Conservation (phyloP, 257 asterid genomes). For the Galeopsis tetrahit region DNA sequence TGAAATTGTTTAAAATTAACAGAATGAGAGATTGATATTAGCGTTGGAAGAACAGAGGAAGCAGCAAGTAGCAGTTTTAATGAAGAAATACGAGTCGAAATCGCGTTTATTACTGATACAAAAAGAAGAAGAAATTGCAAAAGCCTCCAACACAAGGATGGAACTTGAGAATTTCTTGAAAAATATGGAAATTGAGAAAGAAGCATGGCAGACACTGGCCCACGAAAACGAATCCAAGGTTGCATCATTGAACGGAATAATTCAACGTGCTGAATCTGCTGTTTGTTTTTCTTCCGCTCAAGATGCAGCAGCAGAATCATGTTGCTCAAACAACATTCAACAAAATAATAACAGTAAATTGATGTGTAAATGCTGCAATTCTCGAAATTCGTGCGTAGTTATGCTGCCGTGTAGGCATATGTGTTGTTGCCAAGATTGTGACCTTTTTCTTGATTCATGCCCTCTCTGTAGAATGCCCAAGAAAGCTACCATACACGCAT, state of each 20-base stretch:
- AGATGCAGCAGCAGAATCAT: constrained; percentile 67
- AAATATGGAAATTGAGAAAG: constrained; percentile 57
- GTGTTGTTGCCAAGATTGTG: constrained; percentile 64
- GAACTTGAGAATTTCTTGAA: constrained; percentile 55
- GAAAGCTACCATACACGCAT: constrained; percentile 59
- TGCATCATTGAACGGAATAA: constrained; percentile 49
- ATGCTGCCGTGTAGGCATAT: constrained; percentile 82
- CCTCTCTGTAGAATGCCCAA: constrained; percentile 68
- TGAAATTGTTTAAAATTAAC: too few species aligned
- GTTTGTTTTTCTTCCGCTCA: constrained; percentile 34
- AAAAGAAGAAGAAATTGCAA: constrained; percentile 65
- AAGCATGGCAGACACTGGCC: constrained; percentile 67
- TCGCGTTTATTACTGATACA: constrained; percentile 45
- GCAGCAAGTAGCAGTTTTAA: constrained; percentile 46
- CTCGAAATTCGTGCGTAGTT: constrained; percentile 49
- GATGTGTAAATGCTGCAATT: constrained; percentile 57
- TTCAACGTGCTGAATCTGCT: constrained; percentile 53
- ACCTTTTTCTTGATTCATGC: constrained; percentile 61
- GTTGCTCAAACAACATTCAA: constrained; percentile 42
- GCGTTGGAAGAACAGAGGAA: constrained; percentile 65
- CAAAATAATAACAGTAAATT: neutral
- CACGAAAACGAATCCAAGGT: constrained; percentile 61
- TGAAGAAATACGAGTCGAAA: constrained; percentile 58
- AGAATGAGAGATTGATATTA: constrained; percentile 67
- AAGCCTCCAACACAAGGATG: constrained; percentile 39